Evolutionary conservation across 2,329 filamentous ascomycete species (phyloP), one percentile per base, ranked within the genome.

Genomic region (Hypoxylon sp.): DNA sequence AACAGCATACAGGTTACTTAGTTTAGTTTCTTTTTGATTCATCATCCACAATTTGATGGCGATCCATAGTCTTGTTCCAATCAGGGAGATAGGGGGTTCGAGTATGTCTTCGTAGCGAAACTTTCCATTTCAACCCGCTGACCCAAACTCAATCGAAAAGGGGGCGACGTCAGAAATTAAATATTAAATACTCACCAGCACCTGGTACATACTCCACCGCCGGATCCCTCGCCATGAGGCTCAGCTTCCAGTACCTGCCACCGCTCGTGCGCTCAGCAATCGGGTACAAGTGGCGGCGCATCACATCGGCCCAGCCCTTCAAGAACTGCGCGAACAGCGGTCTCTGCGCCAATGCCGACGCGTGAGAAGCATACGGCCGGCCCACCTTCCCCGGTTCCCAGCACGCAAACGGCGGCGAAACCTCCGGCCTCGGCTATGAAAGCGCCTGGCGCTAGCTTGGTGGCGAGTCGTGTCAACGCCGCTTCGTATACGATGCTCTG

Each of bases 171-270:
- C 10, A 53, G 10, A 28, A 53, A 25, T 4, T 41, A 11, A 25
- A 17, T 23, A 23, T 23, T 5, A n/a, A n/a, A n/a, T 2, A 68
- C 66, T 65, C 19, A 68, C 66, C 66, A 56, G 69, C 69, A 14
- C 67, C 65, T 2, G 65, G 53, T 5, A 72, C 67, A 55, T 71
- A 65, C 48, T 55, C 52, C 57, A 63, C 51, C 48, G 1, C 66
- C 14, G 68, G 69, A 48, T 72, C 69, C 60, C 69, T 60, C 56
- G 67, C 69, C 67, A 72, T 67, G 23, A 73, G 63, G n/a, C 62
- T 67, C 48, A 73, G 55, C 41, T 72, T 65, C 71, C 69, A 72
- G 43, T 62, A 69, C 17, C 61, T 32, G 7, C 69, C 71, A 2
- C 48, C 53, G n/a, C 68, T 68, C 43, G 66, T 60, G 6, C 55